Base-by-base conservation (phyloP, 805 yeast genomes). In the Brettanomyces bruxellensis region DNA sequence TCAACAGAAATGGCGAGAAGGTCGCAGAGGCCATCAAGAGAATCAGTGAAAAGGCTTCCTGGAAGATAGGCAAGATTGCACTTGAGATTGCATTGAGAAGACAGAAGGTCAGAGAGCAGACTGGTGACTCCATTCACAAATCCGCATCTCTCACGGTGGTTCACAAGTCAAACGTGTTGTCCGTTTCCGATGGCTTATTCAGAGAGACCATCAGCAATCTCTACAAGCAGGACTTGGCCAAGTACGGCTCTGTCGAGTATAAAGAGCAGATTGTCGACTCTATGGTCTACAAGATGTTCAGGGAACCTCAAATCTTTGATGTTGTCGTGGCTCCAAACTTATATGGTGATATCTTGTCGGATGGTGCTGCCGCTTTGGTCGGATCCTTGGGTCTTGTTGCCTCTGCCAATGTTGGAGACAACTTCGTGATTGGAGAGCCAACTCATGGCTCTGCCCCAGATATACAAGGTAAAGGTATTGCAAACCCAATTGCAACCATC, bases 401-500 rank as follows among this genome's bases (percentile, higher is more conserved):
- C 60, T 84, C 95, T 46, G 98, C 98, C 50, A 93, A 93, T 62
- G 99, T 93, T 52, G 99, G 99, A 60, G 96, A 89, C 64, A 70
- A 75, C 64, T 91, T 93, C 63, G 97, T 95, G 52, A 88, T 93
- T 63, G 99, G 99, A 65, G 99, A 93, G 72, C 99, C 99, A 63
- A 90, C 97, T 65, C 99, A 93, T 70, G 99, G 99, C 51, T 86
- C 96, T 47, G 99, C 99, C 46, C 99, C 99, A 47, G 99, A 93
- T 67, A 93, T 93, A 55, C 96, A 90, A 65, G 99, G 99, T 58
- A 82, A 77, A 68, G 93, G 93, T 59, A 86, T 88, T 58, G 78
- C 96, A 45, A 91, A 91, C 77, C 99, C 99, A 54, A 82, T 93
- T 60, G 99, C 99, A 47, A 93, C 99, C 44, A 91, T 93, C 64